Percentiles rank a stretch among this genome's conserved stretches.
These are phyloP conservation scores for Quillaja saponaria DNA, from an alignment of 306 rosid genomes.

Conservation along the genomic window DNA sequence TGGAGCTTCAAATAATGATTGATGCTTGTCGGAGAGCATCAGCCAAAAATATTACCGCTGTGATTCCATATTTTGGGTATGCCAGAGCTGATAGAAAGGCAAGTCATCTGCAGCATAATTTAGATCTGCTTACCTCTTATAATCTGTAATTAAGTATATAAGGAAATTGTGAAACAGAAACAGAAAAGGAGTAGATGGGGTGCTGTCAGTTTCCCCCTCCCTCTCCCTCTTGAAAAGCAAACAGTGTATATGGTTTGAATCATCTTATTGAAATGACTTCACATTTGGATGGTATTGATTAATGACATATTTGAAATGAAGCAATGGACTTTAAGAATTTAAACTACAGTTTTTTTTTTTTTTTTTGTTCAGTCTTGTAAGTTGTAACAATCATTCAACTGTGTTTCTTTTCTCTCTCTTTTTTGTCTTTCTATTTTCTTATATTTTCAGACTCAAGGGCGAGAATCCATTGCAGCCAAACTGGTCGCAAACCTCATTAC, in stretches of 20 bases:
- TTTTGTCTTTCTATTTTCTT: background rate
- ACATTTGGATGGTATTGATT: background rate
- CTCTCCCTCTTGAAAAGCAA: constrained; percentile 1
- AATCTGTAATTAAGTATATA: background rate
- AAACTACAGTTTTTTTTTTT: constrained; percentile 1
- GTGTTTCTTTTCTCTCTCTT: background rate
- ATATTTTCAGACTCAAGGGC: constrained; percentile 77
- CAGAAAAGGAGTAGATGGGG: background rate
- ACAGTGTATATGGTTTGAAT: background rate
- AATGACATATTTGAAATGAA: constrained; percentile 4
- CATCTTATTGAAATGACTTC: background rate
- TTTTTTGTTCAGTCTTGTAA: background rate
- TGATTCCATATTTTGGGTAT: constrained; percentile 95
- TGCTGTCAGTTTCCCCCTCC: background rate
- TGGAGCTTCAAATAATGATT: constrained; percentile 87
- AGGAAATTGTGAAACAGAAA: background rate
- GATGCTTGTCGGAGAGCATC: constrained; percentile 98
- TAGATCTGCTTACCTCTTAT: background rate
- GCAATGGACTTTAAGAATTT: background rate
- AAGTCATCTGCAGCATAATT: constrained; percentile 22
- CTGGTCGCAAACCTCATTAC: constrained; percentile 92
- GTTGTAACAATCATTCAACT: background rate
- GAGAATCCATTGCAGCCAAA: constrained; percentile 98
- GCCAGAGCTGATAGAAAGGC: constrained; percentile 99
- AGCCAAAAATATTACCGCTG: constrained; percentile 86